A percentile compares a stretch with the other conserved stretches of the same genome.
Conservation (phyloP, 805 yeast genomes). For the Debaryomyces prosopidis region DNA sequence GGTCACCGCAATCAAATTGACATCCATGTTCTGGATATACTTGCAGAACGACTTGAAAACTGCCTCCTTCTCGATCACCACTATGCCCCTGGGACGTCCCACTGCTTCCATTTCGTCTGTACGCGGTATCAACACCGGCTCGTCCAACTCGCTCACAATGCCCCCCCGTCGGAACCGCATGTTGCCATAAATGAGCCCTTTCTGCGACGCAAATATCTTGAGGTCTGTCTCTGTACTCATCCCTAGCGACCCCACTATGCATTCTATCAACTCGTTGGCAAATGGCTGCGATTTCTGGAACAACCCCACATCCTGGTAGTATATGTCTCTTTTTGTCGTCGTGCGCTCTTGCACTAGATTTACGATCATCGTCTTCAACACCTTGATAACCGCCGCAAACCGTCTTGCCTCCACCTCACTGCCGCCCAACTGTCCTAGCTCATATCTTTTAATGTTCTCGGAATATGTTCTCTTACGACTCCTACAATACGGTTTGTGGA, state of each 20-base stretch:
- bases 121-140: slow-evolving; percentile 21
- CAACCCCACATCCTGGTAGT: slow-evolving; percentile 55
- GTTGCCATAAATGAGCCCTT: slow-evolving; percentile 53
- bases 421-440: slow-evolving; percentile 5
- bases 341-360: slow-evolving; percentile 7
- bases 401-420: slow-evolving; percentile 6
- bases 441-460: not conserved
- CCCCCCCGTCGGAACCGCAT: not conserved
- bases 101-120: not conserved
- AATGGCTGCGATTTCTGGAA: slow-evolving; percentile 43
- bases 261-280: slow-evolving; percentile 41
- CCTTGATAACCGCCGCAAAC: slow-evolving; percentile 8
- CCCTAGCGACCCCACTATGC: slow-evolving; percentile 37
- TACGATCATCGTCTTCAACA: slow-evolving; percentile 4
- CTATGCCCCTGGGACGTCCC: slow-evolving; percentile 11
- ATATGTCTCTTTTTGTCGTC: slow-evolving; percentile 57
- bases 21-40: slow-evolving; percentile 9
- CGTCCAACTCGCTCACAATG: slow-evolving; percentile 2
- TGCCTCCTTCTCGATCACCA: slow-evolving; percentile 43
- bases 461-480: not conserved
- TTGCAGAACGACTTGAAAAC: slow-evolving; percentile 34
- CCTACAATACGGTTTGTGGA: slow-evolving; percentile 1
- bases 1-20: slow-evolving; percentile 41
- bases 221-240: slow-evolving; percentile 36
- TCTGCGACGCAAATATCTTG: slow-evolving; percentile 53